Conservation (phyloP, 108 stramenopile genomes). For the Aurantiochytrium sp. region DNA sequence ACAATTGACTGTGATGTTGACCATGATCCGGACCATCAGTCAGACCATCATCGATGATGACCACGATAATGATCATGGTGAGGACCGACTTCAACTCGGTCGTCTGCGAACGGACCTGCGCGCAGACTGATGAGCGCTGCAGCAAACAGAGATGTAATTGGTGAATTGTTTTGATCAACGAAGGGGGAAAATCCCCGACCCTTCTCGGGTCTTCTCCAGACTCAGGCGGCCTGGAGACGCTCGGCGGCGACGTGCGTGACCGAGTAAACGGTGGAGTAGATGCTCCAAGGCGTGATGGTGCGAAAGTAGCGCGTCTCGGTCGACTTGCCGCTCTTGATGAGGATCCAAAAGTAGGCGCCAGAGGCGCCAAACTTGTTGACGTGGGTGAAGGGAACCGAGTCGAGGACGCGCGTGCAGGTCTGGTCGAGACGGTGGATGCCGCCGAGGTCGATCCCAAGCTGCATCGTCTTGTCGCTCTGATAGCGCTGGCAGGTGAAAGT, state of each 20-base stretch:
- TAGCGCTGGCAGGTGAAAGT: not conserved
- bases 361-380: constrained; percentile 8
- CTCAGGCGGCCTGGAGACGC: too few species aligned
- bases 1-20: too few species aligned
- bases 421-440: not conserved
- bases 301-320: not conserved
- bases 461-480: not conserved
- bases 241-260: not conserved
- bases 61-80: too few species aligned
- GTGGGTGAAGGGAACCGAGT: not conserved
- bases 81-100: too few species aligned
- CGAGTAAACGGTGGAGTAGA: constrained; percentile 17
- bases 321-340: not conserved
- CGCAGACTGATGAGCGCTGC: too few species aligned
- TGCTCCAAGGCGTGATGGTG: not conserved
- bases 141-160: too few species aligned
- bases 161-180: too few species aligned
- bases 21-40: too few species aligned
- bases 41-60: too few species aligned
- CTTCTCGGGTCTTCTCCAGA: too few species aligned
- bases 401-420: not conserved
- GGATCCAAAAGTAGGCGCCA: not conserved
- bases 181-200: too few species aligned
- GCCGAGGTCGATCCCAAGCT: not conserved
- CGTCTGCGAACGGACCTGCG: too few species aligned